phyloP scores from a whole-genome alignment of 2,329 filamentous ascomycete species.

The Claviceps sp. region DNA sequence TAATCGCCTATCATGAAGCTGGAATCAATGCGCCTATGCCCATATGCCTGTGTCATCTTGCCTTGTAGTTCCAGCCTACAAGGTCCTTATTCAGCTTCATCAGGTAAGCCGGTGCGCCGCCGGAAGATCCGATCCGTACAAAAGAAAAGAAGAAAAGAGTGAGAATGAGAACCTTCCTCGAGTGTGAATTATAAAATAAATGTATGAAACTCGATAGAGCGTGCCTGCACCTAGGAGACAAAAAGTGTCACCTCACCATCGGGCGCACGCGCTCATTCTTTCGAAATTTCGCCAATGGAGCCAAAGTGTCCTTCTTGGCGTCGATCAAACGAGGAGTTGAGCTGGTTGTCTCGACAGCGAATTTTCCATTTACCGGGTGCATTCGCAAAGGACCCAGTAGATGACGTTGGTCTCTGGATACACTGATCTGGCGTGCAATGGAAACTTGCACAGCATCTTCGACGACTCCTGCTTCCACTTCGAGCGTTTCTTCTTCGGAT shows the following conservation, averaged over 20 bases:
- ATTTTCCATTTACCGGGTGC: conserved; percentile 5
- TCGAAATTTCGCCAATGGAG: conserved; percentile 26
- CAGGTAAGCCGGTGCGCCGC: neutral
- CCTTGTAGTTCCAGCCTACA: conserved; percentile 1
- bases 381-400: conserved; percentile 41
- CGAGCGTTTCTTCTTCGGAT: conserved; percentile 5
- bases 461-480: conserved; percentile 19
- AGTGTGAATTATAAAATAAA: neutral
- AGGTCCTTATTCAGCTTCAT: neutral
- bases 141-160: neutral
- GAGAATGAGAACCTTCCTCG: neutral
- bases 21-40: neutral
- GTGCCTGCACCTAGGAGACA: too few species aligned
- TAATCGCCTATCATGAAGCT: neutral
- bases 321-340: conserved; percentile 34
- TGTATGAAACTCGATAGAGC: neutral
- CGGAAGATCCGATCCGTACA: neutral
- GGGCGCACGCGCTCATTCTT: conserved; percentile 41
- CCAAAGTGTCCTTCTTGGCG: conserved; percentile 16
- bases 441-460: conserved; percentile 49
- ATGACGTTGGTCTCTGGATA: conserved; percentile 47
- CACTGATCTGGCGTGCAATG: conserved; percentile 54
- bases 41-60: neutral
- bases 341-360: conserved; percentile 23
- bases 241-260: conserved; percentile 27